Percentiles rank a stretch among this genome's conserved stretches.
Evolutionary conservation across 106 monocot genomes (phyloP).

Genomic region (Acorus gramineus): DNA sequence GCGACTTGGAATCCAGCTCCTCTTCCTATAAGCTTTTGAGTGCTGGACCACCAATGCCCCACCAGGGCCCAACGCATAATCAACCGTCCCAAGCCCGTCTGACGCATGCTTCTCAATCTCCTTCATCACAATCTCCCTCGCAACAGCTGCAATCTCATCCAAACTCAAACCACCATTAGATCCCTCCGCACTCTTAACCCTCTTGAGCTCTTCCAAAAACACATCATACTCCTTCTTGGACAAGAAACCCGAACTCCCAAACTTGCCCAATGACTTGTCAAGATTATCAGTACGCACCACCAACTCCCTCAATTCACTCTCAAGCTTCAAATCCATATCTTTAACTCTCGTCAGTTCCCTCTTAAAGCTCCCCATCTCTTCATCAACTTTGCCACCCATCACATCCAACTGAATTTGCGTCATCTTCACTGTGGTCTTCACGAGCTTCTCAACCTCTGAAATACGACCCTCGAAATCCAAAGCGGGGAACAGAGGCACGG

Average conservation of each 20-base stretch:
- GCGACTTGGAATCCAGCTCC: constrained; percentile 30
- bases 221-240: constrained; percentile 42
- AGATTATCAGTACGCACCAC: constrained; percentile 32
- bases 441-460: constrained; percentile 55
- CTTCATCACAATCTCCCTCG: constrained; percentile 40
- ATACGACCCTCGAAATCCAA: constrained; percentile 57
- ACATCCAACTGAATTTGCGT: constrained; percentile 80
- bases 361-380: constrained; percentile 25
- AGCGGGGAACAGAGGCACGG: constrained; percentile 20
- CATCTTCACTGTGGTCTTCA: constrained; percentile 72
- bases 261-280: constrained; percentile 30
- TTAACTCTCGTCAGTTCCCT: constrained; percentile 32
- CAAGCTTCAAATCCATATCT: constrained; percentile 28
- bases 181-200: constrained; percentile 9
- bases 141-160: constrained; percentile 39
- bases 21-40: constrained; percentile 39
- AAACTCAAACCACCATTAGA: constrained; percentile 14
- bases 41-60: constrained; percentile 44
- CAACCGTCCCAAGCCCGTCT: constrained; percentile 55
- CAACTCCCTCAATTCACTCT: constrained; percentile 44
- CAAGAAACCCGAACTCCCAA: constrained; percentile 36
- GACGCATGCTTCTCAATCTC: constrained; percentile 58
- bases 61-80: constrained; percentile 56
- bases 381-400: constrained; percentile 53
- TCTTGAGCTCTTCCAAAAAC: constrained; percentile 29